Conservation (phyloP, 1,139 yeast species). For the Entelexis paramagnoliae region DNA sequence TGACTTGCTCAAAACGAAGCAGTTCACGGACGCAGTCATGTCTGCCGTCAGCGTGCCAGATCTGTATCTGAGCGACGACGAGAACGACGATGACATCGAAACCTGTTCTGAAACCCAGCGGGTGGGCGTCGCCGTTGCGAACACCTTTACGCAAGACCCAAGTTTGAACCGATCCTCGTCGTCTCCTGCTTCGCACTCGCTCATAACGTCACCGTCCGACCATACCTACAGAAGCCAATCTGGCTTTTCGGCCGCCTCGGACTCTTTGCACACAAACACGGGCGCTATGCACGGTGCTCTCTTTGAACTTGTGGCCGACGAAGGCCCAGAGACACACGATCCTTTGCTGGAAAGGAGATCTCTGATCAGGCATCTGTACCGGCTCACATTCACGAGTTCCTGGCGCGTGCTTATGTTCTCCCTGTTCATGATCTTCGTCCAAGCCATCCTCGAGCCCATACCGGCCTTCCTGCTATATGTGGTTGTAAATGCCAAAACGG, state of each 20-base stretch:
- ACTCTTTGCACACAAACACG: background rate
- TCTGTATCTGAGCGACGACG: background rate
- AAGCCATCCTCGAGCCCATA: background rate
- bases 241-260: background rate
- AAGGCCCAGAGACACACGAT: background rate
- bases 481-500: background rate
- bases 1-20: slow-evolving; percentile 30
- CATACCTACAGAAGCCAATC: too few relatives aligned
- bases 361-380: background rate
- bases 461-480: background rate
- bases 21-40: slow-evolving; percentile 20
- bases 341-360: background rate
- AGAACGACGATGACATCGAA: background rate
- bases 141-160: background rate
- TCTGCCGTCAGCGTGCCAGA: slow-evolving; percentile 10
- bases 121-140: background rate
- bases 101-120: background rate
- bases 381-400: background rate
- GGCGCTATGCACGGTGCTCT: background rate
- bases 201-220: too few relatives aligned
- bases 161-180: background rate
- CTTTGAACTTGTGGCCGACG: background rate
- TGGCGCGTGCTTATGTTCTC: background rate
- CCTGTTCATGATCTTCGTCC: background rate
- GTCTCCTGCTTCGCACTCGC: too few relatives aligned